Evolutionary conservation across 2,329 filamentous ascomycete species (phyloP).

Genomic region (Calonectria hawksworthii): DNA sequence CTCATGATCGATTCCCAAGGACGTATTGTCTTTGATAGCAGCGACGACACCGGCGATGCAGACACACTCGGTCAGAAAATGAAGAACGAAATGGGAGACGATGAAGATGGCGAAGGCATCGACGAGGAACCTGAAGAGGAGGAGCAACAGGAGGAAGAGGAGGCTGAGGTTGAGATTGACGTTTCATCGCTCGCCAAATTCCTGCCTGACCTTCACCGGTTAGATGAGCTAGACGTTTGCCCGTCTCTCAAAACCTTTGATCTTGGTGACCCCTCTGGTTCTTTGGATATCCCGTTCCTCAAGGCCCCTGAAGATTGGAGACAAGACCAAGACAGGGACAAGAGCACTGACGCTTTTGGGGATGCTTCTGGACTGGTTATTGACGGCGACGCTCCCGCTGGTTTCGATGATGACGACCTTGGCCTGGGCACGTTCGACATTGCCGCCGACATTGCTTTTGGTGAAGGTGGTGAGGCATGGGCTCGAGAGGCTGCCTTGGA

Average conservation of each 20-base stretch:
- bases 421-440: conserved; percentile 80
- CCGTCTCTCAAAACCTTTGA: conserved; percentile 96
- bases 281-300: conserved; percentile 91
- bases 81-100: conserved; percentile 57
- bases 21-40: conserved; percentile 98
- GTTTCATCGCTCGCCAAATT: conserved; percentile 82
- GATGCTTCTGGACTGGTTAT: conserved; percentile 86
- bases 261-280: conserved; percentile 86
- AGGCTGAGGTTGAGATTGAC: conserved; percentile 79
- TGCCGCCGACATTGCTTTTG: conserved; percentile 84
- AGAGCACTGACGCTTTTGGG: conserved; percentile 65
- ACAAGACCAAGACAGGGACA: conserved; percentile 76
- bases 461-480: conserved; percentile 96
- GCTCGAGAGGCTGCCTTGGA: conserved; percentile 89
- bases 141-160: conserved; percentile 62
- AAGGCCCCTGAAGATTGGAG: conserved; percentile 91
- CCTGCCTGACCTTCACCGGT: conserved; percentile 82
- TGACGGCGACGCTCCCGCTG: conserved; percentile 86
- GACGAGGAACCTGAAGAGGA: conserved; percentile 53
- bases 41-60: conserved; percentile 80
- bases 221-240: conserved; percentile 93
- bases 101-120: conserved; percentile 47
- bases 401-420: conserved; percentile 80
- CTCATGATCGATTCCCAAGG: conserved; percentile 94
- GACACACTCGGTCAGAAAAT: conserved; percentile 51